Base-by-base conservation (phyloP, 1,139 yeast species). In the Yamadazyma taylorii region DNA sequence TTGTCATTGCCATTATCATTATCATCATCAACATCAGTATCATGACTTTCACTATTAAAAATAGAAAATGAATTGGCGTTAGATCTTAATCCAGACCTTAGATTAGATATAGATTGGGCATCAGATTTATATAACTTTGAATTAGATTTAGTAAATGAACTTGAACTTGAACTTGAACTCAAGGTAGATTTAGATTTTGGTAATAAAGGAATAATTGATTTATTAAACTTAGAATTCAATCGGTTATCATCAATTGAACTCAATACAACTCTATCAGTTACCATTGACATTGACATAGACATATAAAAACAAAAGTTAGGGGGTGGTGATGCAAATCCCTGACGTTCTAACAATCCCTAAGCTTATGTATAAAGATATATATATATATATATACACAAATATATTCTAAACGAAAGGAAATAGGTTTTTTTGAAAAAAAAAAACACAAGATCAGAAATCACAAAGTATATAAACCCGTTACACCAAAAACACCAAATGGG, bases 221-320 rank as follows among this genome's bases (percentile, higher is more conserved):
- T 17, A 12, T 29, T 29, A 21, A 19, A 29, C 15, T 29, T 29
- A 16, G 32, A 29, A 17, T 34, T 26, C 30, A 42, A 38, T 7
- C 39, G 14, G 30, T 40, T 44, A 22, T 37, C 43, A 34, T 40
- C 41, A 10, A 44, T 32, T n/a, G 48, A 38, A 28, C 43, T 37
- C 28, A 44, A 44, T 17, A 42, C 48, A 12, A 38, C 36, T 42
- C 48, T 44, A 35, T 44, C 45, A 14, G 42, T 36, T 12, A 43
- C 39, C 38, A 41, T 41, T 11, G 45, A 39, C 42, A 39, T 39
- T 23, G 27, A 19, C 21, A 19, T 24, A 24, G 5, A 24, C 11
- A 17, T 15, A n/a, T 5, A 7, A 11, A 9, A 15, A 12, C 11
- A 15, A 15, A 27, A 12, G 17, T 5, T 13, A 15, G 17, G 15